Base-by-base conservation (phyloP, 306 rosid species). In the Fragaria ananassa region DNA sequence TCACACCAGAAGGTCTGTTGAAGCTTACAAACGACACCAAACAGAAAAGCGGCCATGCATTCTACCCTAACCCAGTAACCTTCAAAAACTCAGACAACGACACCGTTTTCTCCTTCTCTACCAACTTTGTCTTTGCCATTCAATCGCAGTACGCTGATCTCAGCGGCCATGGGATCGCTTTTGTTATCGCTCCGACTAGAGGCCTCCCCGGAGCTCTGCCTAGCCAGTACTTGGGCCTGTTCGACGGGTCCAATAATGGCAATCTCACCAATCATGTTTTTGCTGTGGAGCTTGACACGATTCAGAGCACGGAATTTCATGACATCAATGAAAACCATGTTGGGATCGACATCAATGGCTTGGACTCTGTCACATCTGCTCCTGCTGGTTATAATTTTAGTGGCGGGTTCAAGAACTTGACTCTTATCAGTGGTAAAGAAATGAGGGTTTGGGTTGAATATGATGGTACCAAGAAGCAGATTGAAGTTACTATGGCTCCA, bases 381-480 rank as follows among this genome's bases (percentile, higher is more conserved):
- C 12, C 86, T 0, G 97, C 92, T 1, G 85, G 89, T 1, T 90
- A 82, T n/a, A n/a, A n/a, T 53, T 81, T 66, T 29, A 61, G 10
- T 2, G 50, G 5, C 47, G 82, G 27, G 63, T 68, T 84, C 25
- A 45, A 21, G 57, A 81, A 83, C 57, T 49, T 89, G 85, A 83
- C 74, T 13, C 84, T 93, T 8, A 79, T 75, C 1, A 84, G 89
- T 56, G 96, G 92, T 42, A 2, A 70, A 53, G 70, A 80, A 11
- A 87, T 88, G 84, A 86, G 81, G 47, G 82, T 85, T 7, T 92
- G 97, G 97, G 81, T 92, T 35, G 92, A 88, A 15, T 92, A 92
- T 78, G 92, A 88, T 56, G 85, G 84, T 10, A 51, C 7, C 3
- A 13, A 83, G 67, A 85, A 75, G 58, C 69, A 56, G 37, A 80